Base-by-base conservation (phyloP, 805 yeast genomes). In the Ascoidea rubescens region DNA sequence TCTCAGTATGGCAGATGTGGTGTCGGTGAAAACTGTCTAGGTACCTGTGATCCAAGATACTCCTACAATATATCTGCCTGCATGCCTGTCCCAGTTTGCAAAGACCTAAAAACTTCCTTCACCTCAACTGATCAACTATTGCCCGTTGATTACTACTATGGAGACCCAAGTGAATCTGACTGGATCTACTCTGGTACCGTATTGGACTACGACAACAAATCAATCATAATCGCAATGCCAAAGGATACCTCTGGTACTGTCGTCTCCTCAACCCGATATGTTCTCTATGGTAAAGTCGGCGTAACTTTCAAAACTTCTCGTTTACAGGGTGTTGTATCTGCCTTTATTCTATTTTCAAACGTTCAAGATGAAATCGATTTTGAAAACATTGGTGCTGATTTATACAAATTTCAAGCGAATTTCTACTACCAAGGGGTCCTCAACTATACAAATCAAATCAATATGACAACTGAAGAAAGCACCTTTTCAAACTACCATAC, bases 291-390 rank as follows among this genome's bases (percentile, higher is more conserved):
- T 51, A 85, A 81, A 63, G 74, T 87, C 37, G 70, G 81, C 37
- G 82, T 84, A 49, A 75, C 71, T 50, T 61, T 88, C 61, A 88
- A 84, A 70, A 71, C 91, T 0, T 84, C 96, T 0, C 86, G 79
- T 62, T 75, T 74, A 45, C 72, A 67, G 7, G 97, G 97, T 73
- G 96, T 89, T 44, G 77, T 89, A 54, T 75, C 95, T 14, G 90
- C 96, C 33, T 79, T 82, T 61, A 87, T 89, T 66, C 65, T 87
- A 51, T 83, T 79, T 67, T 86, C 96, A 5, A 85, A 86, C 63
- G 87, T 83, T 46, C 80, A 86, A 72, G 97, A 89, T 71, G 97
- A 90, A 74, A 76, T 89, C 60, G 97, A 90, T 75, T 81, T 68
- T 62, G 96, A 90, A 71, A 83, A 80, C 59, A 83, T 88, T 56